A percentile compares a stretch with the other conserved stretches of the same genome.
These are phyloP conservation scores for Alternaria brassicae DNA, from an alignment of 2,329 filamentous ascomycete genomes.

Conservation along the genomic window DNA sequence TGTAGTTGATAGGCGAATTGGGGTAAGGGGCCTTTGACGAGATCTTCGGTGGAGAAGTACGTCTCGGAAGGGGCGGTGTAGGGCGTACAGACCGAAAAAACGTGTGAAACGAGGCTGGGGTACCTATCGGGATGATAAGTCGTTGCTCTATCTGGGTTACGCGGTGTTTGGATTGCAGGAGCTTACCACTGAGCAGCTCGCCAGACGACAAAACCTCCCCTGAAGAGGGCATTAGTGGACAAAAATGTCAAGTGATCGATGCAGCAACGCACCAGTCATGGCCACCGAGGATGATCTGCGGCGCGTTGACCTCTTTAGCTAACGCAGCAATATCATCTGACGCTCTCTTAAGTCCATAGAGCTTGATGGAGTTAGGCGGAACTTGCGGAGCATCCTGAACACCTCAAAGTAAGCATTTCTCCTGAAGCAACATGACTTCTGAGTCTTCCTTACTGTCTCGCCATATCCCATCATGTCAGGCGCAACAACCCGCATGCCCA, in stretches of 20 bases:
- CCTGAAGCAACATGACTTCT: background rate
- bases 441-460: constrained; percentile 62
- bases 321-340: constrained; percentile 78
- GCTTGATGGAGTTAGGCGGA: constrained; percentile 66
- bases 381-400: constrained; percentile 54
- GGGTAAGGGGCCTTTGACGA: constrained; percentile 65
- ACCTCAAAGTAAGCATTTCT: background rate
- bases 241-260: background rate
- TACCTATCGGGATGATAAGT: constrained; percentile 16
- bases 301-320: constrained; percentile 63
- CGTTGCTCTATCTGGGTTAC: background rate
- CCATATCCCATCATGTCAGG: constrained; percentile 90
- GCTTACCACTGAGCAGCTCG: constrained; percentile 69
- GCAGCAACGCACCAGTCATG: constrained; percentile 73
- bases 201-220: constrained; percentile 80
- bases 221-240: constrained; percentile 27
- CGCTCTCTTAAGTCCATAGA: constrained; percentile 74
- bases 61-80: constrained; percentile 64
- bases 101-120: constrained; percentile 72
- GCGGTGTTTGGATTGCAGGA: background rate
- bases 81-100: constrained; percentile 82
- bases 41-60: constrained; percentile 65
- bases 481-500: constrained; percentile 79
- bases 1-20: constrained; percentile 88
- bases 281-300: constrained; percentile 78